Conservation (phyloP, 2,329 filamentous ascomycete species). For the Neofusicoccum umdonicola region DNA sequence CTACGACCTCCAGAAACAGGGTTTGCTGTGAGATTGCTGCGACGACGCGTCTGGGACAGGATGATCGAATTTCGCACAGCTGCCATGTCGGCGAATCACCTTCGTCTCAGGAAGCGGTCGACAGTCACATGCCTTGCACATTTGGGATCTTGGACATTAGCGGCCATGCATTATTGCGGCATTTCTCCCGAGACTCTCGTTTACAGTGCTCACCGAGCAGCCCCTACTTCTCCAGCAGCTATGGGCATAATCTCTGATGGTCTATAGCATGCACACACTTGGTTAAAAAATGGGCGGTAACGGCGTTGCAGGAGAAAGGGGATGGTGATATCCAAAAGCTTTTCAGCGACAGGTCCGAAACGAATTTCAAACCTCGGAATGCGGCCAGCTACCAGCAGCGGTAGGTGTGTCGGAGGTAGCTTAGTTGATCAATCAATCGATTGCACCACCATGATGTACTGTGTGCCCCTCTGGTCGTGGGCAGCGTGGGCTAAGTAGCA, state of each 20-base stretch:
- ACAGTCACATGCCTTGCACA: neutral
- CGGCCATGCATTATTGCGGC: conserved; percentile 9
- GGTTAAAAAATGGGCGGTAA: neutral
- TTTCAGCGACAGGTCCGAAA: neutral
- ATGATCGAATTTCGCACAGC: conserved; percentile 5
- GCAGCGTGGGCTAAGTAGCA: neutral
- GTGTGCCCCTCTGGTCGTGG: neutral
- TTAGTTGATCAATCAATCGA: conserved; percentile 8
- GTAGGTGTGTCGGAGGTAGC: conserved; percentile 1
- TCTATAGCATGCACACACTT: conserved; percentile 1
- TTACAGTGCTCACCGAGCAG: neutral
- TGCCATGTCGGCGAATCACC: neutral
- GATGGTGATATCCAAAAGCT: conserved; percentile 2
- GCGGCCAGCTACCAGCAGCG: neutral
- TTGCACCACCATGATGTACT: neutral
- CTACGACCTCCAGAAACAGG: conserved; percentile 89
- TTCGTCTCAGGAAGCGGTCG: conserved; percentile 3
- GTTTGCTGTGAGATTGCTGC: conserved; percentile 60
- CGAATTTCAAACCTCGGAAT: neutral
- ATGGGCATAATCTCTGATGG: neutral
- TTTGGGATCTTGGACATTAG: conserved; percentile 2
- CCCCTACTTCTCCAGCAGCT: neutral
- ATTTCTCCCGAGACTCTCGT: neutral
- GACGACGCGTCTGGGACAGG: neutral
- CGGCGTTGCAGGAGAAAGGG: conserved; percentile 14